A percentile compares a stretch with the other conserved stretches of the same genome.
These are phyloP conservation scores for Erodium trifolium DNA, from an alignment of 441 rosid species.

Conservation along the genomic window DNA sequence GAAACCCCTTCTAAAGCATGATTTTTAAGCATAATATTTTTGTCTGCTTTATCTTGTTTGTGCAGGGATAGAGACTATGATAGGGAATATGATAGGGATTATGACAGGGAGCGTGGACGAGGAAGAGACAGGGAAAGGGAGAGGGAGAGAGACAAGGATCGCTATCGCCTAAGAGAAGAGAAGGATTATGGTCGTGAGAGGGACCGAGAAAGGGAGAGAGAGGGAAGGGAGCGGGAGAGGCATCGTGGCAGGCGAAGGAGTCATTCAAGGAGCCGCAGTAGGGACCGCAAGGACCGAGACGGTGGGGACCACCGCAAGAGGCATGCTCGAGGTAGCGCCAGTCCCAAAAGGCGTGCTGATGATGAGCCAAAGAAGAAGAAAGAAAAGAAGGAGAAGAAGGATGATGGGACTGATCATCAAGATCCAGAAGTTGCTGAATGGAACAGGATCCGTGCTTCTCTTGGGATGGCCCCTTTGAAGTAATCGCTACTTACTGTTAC, in stretches of 20 bases:
- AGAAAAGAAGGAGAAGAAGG: conserved; percentile 29
- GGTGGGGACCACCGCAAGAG: conserved; percentile 11
- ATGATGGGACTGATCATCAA: conserved; percentile 68
- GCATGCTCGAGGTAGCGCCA: conserved; percentile 34
- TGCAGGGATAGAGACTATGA: conserved; percentile 54
- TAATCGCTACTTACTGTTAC: conserved; percentile 11
- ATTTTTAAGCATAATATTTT: too few relatives aligned
- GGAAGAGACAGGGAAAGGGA: conserved; percentile 44
- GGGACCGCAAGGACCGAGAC: conserved; percentile 30
- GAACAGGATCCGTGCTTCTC: conserved; percentile 64
- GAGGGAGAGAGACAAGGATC: conserved; percentile 46
- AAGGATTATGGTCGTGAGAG: neutral
- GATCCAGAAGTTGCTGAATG: conserved; percentile 93
- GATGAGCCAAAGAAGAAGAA: conserved; percentile 24
- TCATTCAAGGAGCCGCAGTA: conserved; percentile 52
- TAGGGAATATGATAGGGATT: conserved; percentile 13
- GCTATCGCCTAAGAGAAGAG: conserved; percentile 8
- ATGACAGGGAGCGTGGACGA: conserved; percentile 37
- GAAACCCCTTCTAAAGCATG: neutral
- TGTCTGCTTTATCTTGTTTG: neutral
- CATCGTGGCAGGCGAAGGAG: conserved; percentile 64
- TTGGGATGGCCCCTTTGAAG: conserved; percentile 67
- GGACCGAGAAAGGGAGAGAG: conserved; percentile 12
- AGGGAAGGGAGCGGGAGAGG: conserved; percentile 56
- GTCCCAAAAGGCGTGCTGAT: conserved; percentile 35